Percentiles rank a stretch among this genome's conserved stretches.
phyloP scores from a whole-genome alignment of 2,329 filamentous ascomycete species.

The Pseudodiploospora longispora region DNA sequence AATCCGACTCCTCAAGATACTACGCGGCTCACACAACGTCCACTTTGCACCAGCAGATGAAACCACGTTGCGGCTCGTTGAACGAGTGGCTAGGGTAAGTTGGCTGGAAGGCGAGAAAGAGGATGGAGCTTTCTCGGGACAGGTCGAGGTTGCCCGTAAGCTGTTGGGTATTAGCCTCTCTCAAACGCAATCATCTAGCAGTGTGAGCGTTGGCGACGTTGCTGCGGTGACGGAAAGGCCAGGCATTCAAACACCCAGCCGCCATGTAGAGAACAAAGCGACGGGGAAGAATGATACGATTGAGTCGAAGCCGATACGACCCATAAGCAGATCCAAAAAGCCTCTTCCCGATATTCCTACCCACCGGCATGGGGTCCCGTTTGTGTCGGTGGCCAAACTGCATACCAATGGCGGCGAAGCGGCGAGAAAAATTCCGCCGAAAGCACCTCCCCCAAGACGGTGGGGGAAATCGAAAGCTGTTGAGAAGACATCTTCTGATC shows the following conservation, averaged over 20 bases:
- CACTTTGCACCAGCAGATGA: slow-evolving; percentile 78
- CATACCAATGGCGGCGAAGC: slow-evolving; percentile 17
- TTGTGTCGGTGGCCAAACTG: slow-evolving; percentile 24
- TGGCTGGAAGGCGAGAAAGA: slow-evolving; percentile 50
- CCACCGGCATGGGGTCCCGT: slow-evolving; percentile 46
- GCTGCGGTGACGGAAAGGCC: slow-evolving; percentile 76
- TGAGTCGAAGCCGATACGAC: slow-evolving; percentile 7
- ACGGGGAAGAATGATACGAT: slow-evolving; percentile 10
- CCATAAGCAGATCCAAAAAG: slow-evolving; percentile 28
- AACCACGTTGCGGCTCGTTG: slow-evolving; percentile 69
- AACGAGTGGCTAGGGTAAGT: slow-evolving; percentile 63
- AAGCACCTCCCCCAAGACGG: slow-evolving; percentile 38
- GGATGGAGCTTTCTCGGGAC: slow-evolving; percentile 24
- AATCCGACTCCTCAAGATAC: slow-evolving; percentile 62
- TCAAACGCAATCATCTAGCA: slow-evolving; percentile 58
- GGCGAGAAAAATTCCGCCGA: slow-evolving; percentile 34
- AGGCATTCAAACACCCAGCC: slow-evolving; percentile 71
- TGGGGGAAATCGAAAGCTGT: slow-evolving; percentile 32
- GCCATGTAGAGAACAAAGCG: slow-evolving; percentile 30
- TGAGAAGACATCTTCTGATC: slow-evolving; percentile 23
- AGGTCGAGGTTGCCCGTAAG: slow-evolving; percentile 46
- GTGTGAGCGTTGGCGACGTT: slow-evolving; percentile 68
- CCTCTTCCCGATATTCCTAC: slow-evolving; percentile 47
- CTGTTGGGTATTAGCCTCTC: slow-evolving; percentile 65
- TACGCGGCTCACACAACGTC: slow-evolving; percentile 54